phyloP scores from a whole-genome alignment of 371 early-diverging fungal species.

The Mortierella sp. region DNA sequence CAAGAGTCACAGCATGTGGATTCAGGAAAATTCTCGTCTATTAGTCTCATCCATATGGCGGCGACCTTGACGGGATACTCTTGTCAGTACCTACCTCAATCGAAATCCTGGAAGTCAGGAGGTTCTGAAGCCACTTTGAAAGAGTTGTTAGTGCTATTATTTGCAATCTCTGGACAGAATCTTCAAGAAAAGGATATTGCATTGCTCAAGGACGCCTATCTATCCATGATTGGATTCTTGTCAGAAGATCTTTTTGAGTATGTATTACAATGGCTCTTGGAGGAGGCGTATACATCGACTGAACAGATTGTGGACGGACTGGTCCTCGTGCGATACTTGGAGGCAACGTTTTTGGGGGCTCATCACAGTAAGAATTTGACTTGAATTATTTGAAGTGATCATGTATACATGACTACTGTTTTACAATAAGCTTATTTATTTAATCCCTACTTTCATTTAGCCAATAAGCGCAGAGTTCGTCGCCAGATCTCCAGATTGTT shows the following conservation, averaged over 20 bases:
- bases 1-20: not conserved
- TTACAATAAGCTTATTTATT: not conserved
- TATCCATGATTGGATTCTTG: constrained; percentile 29
- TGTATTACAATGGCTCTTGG: constrained; percentile 35
- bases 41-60: constrained; percentile 18
- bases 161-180: constrained; percentile 23
- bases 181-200: constrained; percentile 19
- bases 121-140: constrained; percentile 7
- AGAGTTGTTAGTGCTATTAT: constrained; percentile 22
- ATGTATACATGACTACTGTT: too few species aligned
- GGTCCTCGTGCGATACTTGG: constrained; percentile 27
- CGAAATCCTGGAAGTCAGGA: constrained; percentile 12
- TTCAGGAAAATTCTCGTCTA: not conserved
- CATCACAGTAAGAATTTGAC: constrained; percentile 49
- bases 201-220: constrained; percentile 32
- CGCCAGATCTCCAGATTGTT: constrained; percentile 59
- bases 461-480: constrained; percentile 59
- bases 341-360: constrained; percentile 47
- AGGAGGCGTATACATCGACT: constrained; percentile 32
- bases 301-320: constrained; percentile 51
- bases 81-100: constrained; percentile 37
- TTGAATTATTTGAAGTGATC: not conserved
- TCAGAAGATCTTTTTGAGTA: constrained; percentile 37
- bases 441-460: constrained; percentile 17
- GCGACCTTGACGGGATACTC: constrained; percentile 43